phyloP scores from a whole-genome alignment of 148 eudicot genomes.

The Nepenthes mirabilis region DNA sequence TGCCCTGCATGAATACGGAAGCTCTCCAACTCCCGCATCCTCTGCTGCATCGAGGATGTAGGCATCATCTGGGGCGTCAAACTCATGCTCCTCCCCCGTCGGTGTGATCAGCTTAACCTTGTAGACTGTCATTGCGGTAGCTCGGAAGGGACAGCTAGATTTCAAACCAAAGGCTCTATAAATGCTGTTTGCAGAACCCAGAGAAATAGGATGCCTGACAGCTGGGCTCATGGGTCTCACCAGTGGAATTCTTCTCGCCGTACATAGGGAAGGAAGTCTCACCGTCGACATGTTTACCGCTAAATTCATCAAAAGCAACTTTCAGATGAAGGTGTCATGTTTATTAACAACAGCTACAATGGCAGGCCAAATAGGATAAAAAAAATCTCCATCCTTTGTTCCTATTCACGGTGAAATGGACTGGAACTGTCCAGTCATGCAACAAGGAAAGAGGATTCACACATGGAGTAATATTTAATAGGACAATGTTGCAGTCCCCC shows the following conservation, averaged over 20 bases:
- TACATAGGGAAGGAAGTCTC: conserved; percentile 31
- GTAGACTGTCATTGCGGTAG: conserved; percentile 48
- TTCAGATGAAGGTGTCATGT: background rate
- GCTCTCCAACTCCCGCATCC: conserved; percentile 46
- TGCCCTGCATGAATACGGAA: conserved; percentile 87
- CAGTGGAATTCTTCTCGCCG: conserved; percentile 16
- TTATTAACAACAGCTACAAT: too few relatives aligned
- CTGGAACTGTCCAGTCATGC: too few relatives aligned
- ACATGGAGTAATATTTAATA: too few relatives aligned
- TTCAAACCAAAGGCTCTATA: conserved; percentile 39
- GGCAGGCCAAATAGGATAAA: too few relatives aligned
- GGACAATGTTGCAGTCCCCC: too few relatives aligned
- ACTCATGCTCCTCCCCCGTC: conserved; percentile 47
- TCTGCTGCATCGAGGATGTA: conserved; percentile 82
- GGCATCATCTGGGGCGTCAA: conserved; percentile 62
- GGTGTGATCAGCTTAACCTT: conserved; percentile 58
- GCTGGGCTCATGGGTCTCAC: conserved; percentile 7
- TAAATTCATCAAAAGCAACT: conserved; percentile 3
- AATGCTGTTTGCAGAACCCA: conserved; percentile 21
- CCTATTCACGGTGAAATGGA: too few relatives aligned
- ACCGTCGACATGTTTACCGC: conserved; percentile 39
- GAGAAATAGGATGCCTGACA: conserved; percentile 23
- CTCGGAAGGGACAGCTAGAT: conserved; percentile 15
- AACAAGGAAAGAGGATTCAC: too few relatives aligned
- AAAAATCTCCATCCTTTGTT: too few relatives aligned